phyloP scores from a whole-genome alignment of 1,284 basidiomycete species.

The Pseudozyma tsukubaensis region DNA sequence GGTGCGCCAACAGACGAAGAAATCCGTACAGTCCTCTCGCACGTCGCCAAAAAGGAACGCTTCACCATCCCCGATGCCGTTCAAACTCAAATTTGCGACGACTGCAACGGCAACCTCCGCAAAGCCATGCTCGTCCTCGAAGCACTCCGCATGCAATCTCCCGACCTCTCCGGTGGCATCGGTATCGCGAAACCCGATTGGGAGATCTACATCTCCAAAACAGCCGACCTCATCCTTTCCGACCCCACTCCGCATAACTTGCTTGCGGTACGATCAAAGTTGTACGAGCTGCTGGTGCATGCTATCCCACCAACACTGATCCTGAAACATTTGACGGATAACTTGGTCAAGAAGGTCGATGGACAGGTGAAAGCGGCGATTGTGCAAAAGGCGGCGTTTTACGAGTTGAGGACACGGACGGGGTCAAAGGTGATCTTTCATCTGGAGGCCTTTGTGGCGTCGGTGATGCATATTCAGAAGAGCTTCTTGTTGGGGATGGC shows the following conservation, averaged over 20 bases:
- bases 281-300: conserved; percentile 95
- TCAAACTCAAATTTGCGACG: conserved; percentile 79
- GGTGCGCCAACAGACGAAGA: conserved; percentile 84
- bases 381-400: conserved; percentile 79
- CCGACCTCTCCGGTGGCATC: conserved; percentile 72
- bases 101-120: conserved; percentile 89
- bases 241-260: conserved; percentile 92
- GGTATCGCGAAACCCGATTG: conserved; percentile 94
- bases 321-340: conserved; percentile 74
- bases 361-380: conserved; percentile 68
- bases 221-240: conserved; percentile 90
- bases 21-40: conserved; percentile 81
- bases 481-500: conserved; percentile 55
- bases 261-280: conserved; percentile 89
- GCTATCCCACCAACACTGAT: conserved; percentile 89
- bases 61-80: conserved; percentile 84
- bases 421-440: conserved; percentile 67
- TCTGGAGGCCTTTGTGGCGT: conserved; percentile 66
- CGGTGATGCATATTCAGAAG: conserved; percentile 68
- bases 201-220: conserved; percentile 96
- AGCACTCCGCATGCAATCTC: conserved; percentile 83
- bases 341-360: conserved; percentile 86
- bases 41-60: conserved; percentile 84
- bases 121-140: conserved; percentile 95
- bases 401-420: conserved; percentile 70